Percentiles rank a stretch among this genome's conserved stretches.
Conservation (phyloP, 2,329 filamentous ascomycete genomes). For the Chrysoporthe deuterocubensis region DNA sequence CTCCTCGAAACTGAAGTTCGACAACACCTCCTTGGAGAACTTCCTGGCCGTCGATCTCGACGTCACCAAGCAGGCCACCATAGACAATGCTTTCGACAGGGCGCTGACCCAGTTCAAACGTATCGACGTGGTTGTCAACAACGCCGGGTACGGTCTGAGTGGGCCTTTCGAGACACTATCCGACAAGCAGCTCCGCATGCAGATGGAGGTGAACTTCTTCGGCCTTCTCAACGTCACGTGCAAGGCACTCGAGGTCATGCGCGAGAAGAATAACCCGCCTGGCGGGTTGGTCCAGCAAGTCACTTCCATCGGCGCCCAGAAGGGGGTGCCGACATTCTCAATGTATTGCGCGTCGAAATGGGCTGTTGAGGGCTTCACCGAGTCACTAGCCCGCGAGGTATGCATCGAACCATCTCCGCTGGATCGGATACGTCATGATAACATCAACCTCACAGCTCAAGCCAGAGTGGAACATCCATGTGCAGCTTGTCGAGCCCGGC, state of each 20-base stretch:
- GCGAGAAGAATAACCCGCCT: slow-evolving; percentile 32
- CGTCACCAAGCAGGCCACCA: slow-evolving; percentile 33
- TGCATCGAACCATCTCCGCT: neutral
- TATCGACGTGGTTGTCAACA: slow-evolving; percentile 43
- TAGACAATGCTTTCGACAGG: slow-evolving; percentile 42
- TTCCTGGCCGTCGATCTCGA: slow-evolving; percentile 18
- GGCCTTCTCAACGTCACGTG: slow-evolving; percentile 34
- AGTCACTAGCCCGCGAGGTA: slow-evolving; percentile 28
- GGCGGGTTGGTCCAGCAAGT: slow-evolving; percentile 36
- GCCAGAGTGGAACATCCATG: slow-evolving; percentile 16
- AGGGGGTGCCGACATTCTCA: slow-evolving; percentile 30
- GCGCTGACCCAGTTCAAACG: slow-evolving; percentile 37
- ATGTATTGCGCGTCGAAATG: slow-evolving; percentile 35
- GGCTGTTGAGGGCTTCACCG: slow-evolving; percentile 34
- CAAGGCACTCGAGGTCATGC: slow-evolving; percentile 36
- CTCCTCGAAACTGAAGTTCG: slow-evolving; percentile 46
- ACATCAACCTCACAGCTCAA: slow-evolving; percentile 5
- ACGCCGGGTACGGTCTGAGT: slow-evolving; percentile 42
- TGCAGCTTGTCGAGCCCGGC: slow-evolving; percentile 51
- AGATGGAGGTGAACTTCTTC: slow-evolving; percentile 38
- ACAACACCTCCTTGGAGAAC: slow-evolving; percentile 46
- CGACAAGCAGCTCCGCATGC: slow-evolving; percentile 32
- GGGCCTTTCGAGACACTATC: slow-evolving; percentile 36
- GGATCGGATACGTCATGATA: too few relatives aligned
- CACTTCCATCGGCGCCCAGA: slow-evolving; percentile 30